phyloP scores from a whole-genome alignment of 805 yeast genomes.

The Diddensiella santjacobensis region DNA sequence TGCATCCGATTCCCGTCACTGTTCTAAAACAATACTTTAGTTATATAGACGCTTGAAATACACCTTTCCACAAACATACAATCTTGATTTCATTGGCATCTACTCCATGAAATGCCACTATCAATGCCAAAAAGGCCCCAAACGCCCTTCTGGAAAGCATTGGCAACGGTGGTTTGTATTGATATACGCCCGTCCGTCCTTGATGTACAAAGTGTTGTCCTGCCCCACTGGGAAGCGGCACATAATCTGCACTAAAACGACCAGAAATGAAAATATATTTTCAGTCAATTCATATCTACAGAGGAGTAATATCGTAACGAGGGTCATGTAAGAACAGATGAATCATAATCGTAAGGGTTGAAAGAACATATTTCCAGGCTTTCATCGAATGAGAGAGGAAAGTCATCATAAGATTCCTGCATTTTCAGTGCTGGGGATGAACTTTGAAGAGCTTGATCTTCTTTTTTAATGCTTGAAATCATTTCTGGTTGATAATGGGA shows the following conservation, averaged over 20 bases:
- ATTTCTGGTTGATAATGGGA: neutral
- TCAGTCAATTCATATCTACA: too few relatives aligned
- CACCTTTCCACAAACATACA: constrained; percentile 23
- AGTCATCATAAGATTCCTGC: neutral
- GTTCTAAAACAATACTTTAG: constrained; percentile 31
- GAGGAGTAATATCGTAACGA: too few relatives aligned
- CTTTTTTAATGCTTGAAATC: neutral
- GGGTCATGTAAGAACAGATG: constrained; percentile 1
- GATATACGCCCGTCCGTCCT: too few relatives aligned
- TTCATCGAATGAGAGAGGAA: constrained; percentile 2
- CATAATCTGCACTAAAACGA: too few relatives aligned
- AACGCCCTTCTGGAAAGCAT: neutral
- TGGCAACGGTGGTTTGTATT: neutral
- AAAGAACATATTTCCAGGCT: neutral
- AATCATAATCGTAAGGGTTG: constrained; percentile 5
- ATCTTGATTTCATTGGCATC: constrained; percentile 22
- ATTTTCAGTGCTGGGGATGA: neutral
- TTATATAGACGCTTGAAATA: neutral
- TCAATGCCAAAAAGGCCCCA: neutral
- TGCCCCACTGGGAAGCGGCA: too few relatives aligned
- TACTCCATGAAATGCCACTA: constrained; percentile 6
- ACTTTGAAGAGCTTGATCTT: neutral
- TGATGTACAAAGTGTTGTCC: too few relatives aligned
- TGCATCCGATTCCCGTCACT: constrained; percentile 54
- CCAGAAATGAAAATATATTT: too few relatives aligned